phyloP scores from a whole-genome alignment of 1,284 basidiomycete species.

The Cryptococcus amylolentus region DNA sequence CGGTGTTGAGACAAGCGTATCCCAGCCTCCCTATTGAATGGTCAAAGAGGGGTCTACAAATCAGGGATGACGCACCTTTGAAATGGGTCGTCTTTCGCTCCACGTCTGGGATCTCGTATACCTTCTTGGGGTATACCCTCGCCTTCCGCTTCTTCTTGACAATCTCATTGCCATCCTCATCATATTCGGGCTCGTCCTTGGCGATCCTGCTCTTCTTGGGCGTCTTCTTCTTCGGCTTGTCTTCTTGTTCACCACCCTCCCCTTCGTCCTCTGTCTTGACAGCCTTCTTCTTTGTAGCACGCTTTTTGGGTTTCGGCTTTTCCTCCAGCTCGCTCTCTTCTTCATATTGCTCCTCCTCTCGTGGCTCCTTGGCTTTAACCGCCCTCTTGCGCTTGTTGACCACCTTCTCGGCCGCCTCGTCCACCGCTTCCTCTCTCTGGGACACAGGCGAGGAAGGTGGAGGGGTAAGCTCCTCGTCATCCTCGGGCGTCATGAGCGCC shows the following conservation, averaged over 20 bases:
- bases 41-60: slow-evolving; percentile 1
- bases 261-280: slow-evolving; percentile 22
- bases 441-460: neutral
- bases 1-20: slow-evolving; percentile 41
- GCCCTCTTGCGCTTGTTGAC: neutral
- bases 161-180: slow-evolving; percentile 42
- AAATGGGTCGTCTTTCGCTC: slow-evolving; percentile 58
- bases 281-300: slow-evolving; percentile 6
- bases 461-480: slow-evolving; percentile 4
- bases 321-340: neutral
- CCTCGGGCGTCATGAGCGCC: neutral
- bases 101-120: slow-evolving; percentile 64
- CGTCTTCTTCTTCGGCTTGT: slow-evolving; percentile 24
- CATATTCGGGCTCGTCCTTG: slow-evolving; percentile 36
- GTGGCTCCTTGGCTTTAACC: neutral
- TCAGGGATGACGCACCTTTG: slow-evolving; percentile 51
- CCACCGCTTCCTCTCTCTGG: neutral
- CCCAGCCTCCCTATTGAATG: slow-evolving; percentile 42
- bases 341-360: slow-evolving; percentile 2
- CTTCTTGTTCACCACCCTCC: slow-evolving; percentile 34
- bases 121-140: slow-evolving; percentile 39
- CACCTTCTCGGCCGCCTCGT: neutral
- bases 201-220: slow-evolving; percentile 33
- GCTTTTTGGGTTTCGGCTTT: slow-evolving; percentile 9
- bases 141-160: slow-evolving; percentile 50